Conservation (phyloP, 106 monocot species). For the Triglochin maritima region DNA sequence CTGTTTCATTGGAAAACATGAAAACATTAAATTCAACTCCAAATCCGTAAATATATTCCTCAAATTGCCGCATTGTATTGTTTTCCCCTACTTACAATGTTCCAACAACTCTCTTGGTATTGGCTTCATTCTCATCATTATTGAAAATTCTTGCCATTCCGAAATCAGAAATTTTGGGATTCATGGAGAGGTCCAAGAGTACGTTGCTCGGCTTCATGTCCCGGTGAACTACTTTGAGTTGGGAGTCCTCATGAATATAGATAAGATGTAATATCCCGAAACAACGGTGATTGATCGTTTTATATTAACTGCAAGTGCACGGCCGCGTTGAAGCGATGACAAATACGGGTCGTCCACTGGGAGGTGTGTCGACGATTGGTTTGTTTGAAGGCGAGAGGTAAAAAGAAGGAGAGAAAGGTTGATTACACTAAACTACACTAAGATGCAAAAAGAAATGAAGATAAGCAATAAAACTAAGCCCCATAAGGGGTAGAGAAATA, state of each 20-base stretch:
- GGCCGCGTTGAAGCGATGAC: no score
- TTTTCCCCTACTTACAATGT: slow-evolving; percentile 7
- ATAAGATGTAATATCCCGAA: no score
- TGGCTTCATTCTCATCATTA: not conserved
- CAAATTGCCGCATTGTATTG: not conserved
- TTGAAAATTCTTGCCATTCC: slow-evolving; percentile 4
- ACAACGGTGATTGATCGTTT: no score
- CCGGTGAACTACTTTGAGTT: slow-evolving; percentile 5
- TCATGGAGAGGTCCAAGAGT: slow-evolving; percentile 6
- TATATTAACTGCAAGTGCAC: no score
- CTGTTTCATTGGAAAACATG: slow-evolving; percentile 9
- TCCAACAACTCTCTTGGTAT: slow-evolving; percentile 7
- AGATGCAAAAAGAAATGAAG: no score
- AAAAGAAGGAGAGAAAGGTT: no score
- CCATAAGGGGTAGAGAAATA: no score
- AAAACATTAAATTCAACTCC: not conserved
- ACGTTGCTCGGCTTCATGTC: slow-evolving; percentile 5
- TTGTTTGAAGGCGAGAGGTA: no score
- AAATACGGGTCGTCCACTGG: no score
- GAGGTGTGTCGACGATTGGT: no score
- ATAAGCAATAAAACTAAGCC: no score
- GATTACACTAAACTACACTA: no score
- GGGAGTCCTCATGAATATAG: slow-evolving; percentile 13
- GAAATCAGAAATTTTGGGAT: slow-evolving; percentile 13
- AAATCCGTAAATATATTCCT: not conserved